Percentiles rank a stretch among this genome's conserved stretches.
These are phyloP conservation scores for Carex littledalei DNA, from an alignment of 176 grass and related monocot species.

Conservation along the genomic window DNA sequence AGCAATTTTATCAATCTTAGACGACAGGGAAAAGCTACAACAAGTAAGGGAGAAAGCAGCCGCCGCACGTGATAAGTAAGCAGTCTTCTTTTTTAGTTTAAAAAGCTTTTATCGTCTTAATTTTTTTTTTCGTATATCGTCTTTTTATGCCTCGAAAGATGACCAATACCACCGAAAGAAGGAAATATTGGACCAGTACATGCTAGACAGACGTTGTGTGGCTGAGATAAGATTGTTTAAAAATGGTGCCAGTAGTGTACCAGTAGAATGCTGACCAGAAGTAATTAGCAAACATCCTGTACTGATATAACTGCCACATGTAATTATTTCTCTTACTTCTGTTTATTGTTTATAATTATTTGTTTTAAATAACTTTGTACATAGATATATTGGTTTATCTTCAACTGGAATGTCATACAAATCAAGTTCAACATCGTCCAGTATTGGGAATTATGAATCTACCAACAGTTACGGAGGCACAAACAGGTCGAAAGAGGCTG, in stretches of 20 bases:
- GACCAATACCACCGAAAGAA: background rate
- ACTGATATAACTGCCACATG: background rate
- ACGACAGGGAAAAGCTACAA: constrained; percentile 69
- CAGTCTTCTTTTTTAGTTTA: background rate
- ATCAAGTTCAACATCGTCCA: constrained; percentile 32
- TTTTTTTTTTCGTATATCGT: background rate
- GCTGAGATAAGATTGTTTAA: background rate
- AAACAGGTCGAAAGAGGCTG: constrained; percentile 23
- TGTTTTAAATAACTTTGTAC: background rate
- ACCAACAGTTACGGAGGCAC: constrained; percentile 25
- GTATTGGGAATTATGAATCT: constrained; percentile 35
- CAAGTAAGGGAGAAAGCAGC: constrained; percentile 55
- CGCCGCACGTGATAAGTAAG: constrained; percentile 57
- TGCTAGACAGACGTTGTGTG: too few relatives aligned
- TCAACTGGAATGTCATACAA: constrained; percentile 48
- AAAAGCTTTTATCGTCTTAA: background rate
- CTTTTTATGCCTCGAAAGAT: background rate
- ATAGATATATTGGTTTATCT: constrained; percentile 59
- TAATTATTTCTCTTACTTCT: constrained; percentile 6
- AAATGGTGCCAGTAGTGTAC: background rate
- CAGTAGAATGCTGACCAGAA: background rate
- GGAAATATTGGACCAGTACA: too few relatives aligned
- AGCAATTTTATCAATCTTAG: constrained; percentile 45
- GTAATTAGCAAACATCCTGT: background rate
- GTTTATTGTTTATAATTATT: constrained; percentile 10